These are phyloP conservation scores for Alnus glutinosa DNA, from an alignment of 306 rosid species.

Conservation along the genomic window DNA sequence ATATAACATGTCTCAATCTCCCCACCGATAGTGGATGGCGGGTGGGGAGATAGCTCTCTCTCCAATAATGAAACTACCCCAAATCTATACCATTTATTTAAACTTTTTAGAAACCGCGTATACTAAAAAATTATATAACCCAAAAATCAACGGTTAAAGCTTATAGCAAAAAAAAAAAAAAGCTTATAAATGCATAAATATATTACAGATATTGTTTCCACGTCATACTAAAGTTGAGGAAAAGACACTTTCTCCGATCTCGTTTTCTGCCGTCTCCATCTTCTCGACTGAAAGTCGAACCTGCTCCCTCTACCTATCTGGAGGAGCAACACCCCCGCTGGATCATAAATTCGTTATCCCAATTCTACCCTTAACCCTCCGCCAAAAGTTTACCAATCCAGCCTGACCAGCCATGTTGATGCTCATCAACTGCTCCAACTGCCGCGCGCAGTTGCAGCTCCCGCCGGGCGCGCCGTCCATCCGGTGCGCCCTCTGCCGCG, in stretches of 20 bases:
- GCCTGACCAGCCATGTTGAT: slow-evolving; percentile 43
- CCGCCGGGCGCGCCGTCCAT: slow-evolving; percentile 78
- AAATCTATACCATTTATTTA: no score
- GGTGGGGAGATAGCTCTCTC: no score
- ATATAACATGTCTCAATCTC: no score
- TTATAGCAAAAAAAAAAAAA: no score
- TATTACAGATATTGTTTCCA: neutral
- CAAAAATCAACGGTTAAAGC: no score
- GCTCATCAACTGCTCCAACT: slow-evolving; percentile 80
- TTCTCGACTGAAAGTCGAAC: neutral
- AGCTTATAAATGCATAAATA: no score
- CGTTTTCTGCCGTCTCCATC: neutral
- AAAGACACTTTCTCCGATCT: no score
- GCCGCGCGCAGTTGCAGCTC: slow-evolving; percentile 73
- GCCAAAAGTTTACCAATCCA: slow-evolving; percentile 11
- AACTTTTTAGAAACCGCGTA: no score
- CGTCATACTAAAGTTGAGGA: no score
- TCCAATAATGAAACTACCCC: no score
- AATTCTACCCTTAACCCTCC: slow-evolving; percentile 4
- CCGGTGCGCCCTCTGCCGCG: slow-evolving; percentile 83
- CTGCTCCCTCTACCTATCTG: neutral
- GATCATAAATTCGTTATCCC: neutral
- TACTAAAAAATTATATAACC: no score
- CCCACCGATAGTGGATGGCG: no score
- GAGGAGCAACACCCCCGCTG: neutral